Percentiles rank a stretch among this genome's conserved stretches.
Conservation (phyloP, 2,329 filamentous ascomycete species). For the Cadophora gregata region DNA sequence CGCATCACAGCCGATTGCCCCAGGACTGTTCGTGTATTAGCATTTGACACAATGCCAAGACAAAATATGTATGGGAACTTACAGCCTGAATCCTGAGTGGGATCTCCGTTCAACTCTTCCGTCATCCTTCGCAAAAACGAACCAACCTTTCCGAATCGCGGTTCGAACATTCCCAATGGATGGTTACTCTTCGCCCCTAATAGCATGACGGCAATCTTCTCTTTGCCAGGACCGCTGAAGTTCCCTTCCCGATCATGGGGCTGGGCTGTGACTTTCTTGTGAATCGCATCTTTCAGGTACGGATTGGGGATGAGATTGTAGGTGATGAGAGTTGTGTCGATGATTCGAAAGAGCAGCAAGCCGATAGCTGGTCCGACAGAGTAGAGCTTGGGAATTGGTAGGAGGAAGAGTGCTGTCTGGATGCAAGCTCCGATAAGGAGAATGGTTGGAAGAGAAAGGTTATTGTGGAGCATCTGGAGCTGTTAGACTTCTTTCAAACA, state of each 20-base stretch:
- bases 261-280: slow-evolving; percentile 30
- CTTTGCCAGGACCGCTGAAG: slow-evolving; percentile 24
- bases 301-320: slow-evolving; percentile 31
- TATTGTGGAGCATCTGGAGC: slow-evolving; percentile 19
- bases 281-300: slow-evolving; percentile 28
- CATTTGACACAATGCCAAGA: neutral
- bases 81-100: slow-evolving; percentile 31
- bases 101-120: slow-evolving; percentile 26
- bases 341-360: slow-evolving; percentile 25
- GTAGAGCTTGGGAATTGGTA: slow-evolving; percentile 29
- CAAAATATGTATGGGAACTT: slow-evolving; percentile 3
- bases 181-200: slow-evolving; percentile 35
- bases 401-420: slow-evolving; percentile 27
- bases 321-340: slow-evolving; percentile 30
- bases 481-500: neutral
- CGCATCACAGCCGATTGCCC: slow-evolving; percentile 26
- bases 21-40: slow-evolving; percentile 24
- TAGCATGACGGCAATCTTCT: slow-evolving; percentile 32
- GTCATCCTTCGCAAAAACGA: slow-evolving; percentile 26
- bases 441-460: slow-evolving; percentile 26
- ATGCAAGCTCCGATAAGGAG: slow-evolving; percentile 33
- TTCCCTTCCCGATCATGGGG: slow-evolving; percentile 27
- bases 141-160: slow-evolving; percentile 26
- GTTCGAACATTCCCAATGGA: slow-evolving; percentile 33
- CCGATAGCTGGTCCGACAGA: slow-evolving; percentile 27